Conservation (phyloP, 208 protist genomes). For the Crithidia thermophila region DNA sequence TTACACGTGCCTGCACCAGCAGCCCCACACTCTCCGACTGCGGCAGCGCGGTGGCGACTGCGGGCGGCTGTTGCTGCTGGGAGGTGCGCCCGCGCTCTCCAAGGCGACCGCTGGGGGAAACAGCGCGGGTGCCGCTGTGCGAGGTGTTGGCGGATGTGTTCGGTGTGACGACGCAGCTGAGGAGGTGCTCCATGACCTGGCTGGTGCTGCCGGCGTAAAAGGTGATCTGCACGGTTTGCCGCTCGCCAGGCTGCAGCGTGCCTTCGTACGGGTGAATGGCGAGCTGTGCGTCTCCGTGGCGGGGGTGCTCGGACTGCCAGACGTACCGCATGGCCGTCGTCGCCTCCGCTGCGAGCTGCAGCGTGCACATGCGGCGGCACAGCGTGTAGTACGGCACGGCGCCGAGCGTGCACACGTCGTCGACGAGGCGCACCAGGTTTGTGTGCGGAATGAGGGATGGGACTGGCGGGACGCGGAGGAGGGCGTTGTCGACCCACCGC, state of each 20-base stretch:
- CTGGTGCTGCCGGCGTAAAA: conserved; percentile 82
- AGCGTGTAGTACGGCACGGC: conserved; percentile 82
- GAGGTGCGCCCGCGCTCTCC: conserved; percentile 35
- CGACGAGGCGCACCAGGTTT: conserved; percentile 54
- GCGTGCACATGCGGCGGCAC: conserved; percentile 65
- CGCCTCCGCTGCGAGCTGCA: conserved; percentile 36
- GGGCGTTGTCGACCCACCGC: conserved; percentile 44
- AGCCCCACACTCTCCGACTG: conserved; percentile 55
- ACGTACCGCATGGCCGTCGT: conserved; percentile 17
- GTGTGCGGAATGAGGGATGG: conserved; percentile 29
- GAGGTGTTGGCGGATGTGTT: conserved; percentile 23
- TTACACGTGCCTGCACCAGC: conserved; percentile 78
- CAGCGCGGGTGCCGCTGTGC: neutral
- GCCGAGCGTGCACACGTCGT: conserved; percentile 74
- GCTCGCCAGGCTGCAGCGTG: conserved; percentile 51
- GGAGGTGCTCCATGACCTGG: conserved; percentile 70
- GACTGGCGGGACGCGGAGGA: conserved; percentile 54
- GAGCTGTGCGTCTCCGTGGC: conserved; percentile 61
- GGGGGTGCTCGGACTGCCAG: conserved; percentile 36
- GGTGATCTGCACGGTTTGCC: conserved; percentile 47
- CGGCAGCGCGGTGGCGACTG: neutral
- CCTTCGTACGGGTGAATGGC: conserved; percentile 52
- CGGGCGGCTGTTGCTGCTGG: conserved; percentile 11
- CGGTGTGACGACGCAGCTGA: conserved; percentile 63
- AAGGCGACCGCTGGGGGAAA: conserved; percentile 20